Conservation (phyloP, 176 grass and related monocot genomes). For the Typha latifolia region DNA sequence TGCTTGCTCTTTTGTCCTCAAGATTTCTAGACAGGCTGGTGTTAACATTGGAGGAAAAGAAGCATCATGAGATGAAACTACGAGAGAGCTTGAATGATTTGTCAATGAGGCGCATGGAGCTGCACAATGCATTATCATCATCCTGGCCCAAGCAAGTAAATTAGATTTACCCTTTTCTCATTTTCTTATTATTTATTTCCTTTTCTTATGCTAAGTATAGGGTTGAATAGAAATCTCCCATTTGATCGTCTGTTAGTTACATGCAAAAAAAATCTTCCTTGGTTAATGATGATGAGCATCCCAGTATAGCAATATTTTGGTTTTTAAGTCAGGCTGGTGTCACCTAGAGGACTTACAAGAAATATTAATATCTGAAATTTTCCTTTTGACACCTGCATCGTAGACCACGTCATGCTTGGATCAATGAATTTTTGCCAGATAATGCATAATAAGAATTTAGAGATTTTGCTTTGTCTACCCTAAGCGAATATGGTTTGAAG, state of each 20-base stretch:
- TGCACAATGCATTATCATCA: conserved; percentile 81
- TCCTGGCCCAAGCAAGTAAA: conserved; percentile 94
- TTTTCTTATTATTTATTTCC: conserved; percentile 9
- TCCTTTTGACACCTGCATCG: too few relatives aligned
- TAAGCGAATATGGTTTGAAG: too few relatives aligned
- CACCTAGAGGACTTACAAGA: too few relatives aligned
- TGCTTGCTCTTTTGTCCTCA: conserved; percentile 11
- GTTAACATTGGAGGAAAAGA: conserved; percentile 79
- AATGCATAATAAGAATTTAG: too few relatives aligned
- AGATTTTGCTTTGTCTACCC: too few relatives aligned
- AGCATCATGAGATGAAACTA: conserved; percentile 80
- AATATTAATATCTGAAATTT: too few relatives aligned
- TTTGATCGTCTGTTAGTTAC: not conserved
- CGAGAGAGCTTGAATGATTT: conserved; percentile 72
- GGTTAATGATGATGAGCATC: too few relatives aligned
- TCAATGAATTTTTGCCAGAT: too few relatives aligned
- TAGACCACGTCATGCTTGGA: too few relatives aligned
- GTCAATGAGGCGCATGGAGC: conserved; percentile 72
- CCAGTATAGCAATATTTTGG: too few relatives aligned
- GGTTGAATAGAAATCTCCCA: not conserved
- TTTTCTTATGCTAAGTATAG: conserved; percentile 8
- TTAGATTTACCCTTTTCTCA: not conserved
- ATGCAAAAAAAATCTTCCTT: not conserved
- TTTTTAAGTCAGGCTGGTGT: too few relatives aligned
- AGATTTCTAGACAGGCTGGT: conserved; percentile 92